Conservation (phyloP, 129 eudicot genomes). For the Daucus carota region DH1_v3.0 NC_030385.2:43393501-43394000, state of each 20-base stretch:
- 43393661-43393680: constrained; percentile 14
- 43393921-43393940: constrained; percentile 91
- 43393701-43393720: constrained; percentile 99
- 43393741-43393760: constrained; percentile 87
- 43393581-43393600: constrained; percentile 76
- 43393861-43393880: neutral
- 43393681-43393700: constrained; percentile 84
- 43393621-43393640: constrained; percentile 1
- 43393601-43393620: constrained; percentile 69
- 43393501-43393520: constrained; percentile 84
- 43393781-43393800: constrained; percentile 92
- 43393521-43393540: constrained; percentile 66
- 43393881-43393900: constrained; percentile 75
- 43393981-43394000: neutral
- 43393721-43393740: constrained; percentile 79
- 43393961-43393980: constrained; percentile 76
- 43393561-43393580: constrained; percentile 87
- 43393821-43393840: neutral
- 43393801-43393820: neutral
- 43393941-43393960: constrained; percentile 92
- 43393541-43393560: constrained; percentile 67
- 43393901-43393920: constrained; percentile 94
- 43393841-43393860: neutral
- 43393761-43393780: constrained; percentile 88
- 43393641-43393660: neutral